Evolutionary conservation across 2,329 filamentous ascomycete genomes (phyloP), one percentile per base, ranked within the genome.

Genomic region (Talaromyces sp.): DNA sequence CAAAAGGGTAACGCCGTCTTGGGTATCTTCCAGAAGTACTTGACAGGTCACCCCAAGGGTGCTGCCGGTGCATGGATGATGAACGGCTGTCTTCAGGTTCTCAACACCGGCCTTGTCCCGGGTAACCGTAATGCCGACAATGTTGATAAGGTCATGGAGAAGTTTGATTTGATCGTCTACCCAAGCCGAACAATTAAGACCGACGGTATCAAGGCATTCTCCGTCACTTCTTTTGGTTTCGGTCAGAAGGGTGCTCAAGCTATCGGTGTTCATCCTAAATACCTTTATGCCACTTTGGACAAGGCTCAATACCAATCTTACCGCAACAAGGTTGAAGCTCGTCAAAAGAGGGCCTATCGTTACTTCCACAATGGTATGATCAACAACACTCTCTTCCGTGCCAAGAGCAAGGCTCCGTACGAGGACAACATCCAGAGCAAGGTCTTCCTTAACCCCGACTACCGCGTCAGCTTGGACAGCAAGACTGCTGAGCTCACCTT

Each of bases 41-140:
- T 99, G 66, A 99, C 96, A 61, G 95, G 95, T 78, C 95, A 99
- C 77, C 95, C 95, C 72, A 99, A 99, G 87, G 95, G 95, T 88
- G 93, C 95, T 72, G 95, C 95, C 65, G 95, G 95, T 83, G 95
- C 93, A 56, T 99, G 95, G 93, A 99, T 99, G 95, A 88, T 99
- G 85, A 99, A 99, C 83, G 95, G 95, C 68, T 95, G 91, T 77
- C 82, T 99, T 76, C 95, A 99, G 78, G 92, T 97, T 52, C 86
- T 99, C 71, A 96, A 98, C 83, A 89, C 85, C 58, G 95, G 95
- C 73, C 83, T 99, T 57, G 93, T 99, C 25, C 95, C 95, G 14
- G 95, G 95, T 64, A 99, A 99, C 82, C 90, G 93, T 72, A 99
- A 99, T 71, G 95, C 95, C 58, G 95, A 99, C 82, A 99, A 99